These are phyloP conservation scores for Sporisorium sorghi DNA, from an alignment of 1,284 basidiomycete species.

Conservation along the genomic window DNA sequence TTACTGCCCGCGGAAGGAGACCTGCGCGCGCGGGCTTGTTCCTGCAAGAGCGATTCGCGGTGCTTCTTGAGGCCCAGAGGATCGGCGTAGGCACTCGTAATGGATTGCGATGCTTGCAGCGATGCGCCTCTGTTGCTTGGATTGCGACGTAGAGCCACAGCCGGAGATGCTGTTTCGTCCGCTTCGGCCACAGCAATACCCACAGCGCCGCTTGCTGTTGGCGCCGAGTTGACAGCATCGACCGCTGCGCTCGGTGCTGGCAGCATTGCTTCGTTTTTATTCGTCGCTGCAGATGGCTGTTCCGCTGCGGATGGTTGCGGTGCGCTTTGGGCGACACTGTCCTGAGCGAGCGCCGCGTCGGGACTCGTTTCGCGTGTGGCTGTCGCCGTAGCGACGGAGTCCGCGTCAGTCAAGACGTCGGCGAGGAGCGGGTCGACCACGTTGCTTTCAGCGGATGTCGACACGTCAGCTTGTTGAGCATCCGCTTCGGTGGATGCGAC, in stretches of 20 bases:
- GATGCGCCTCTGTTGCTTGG: slow-evolving; percentile 42
- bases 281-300: slow-evolving; percentile 4
- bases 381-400: slow-evolving; percentile 44
- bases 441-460: slow-evolving; percentile 11
- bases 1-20: slow-evolving; percentile 40
- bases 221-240: not conserved
- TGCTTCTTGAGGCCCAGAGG: slow-evolving; percentile 44
- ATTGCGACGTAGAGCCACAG: slow-evolving; percentile 25
- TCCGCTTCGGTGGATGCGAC: not conserved
- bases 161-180: slow-evolving; percentile 15
- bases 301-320: not conserved
- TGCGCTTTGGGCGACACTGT: not conserved
- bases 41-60: slow-evolving; percentile 27
- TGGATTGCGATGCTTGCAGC: slow-evolving; percentile 43
- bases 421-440: slow-evolving; percentile 26
- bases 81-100: slow-evolving; percentile 37
- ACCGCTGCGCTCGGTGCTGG: not conserved
- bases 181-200: not conserved
- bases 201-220: not conserved
- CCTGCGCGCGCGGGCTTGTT: slow-evolving; percentile 25
- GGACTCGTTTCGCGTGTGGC: slow-evolving; percentile 40
- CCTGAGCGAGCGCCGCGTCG: slow-evolving; percentile 12
- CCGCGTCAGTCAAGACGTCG: slow-evolving; percentile 39
- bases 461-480: not conserved
- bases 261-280: not conserved